Conservation (phyloP, 345 rosid genomes). For the Salix suchowensis region DNA sequence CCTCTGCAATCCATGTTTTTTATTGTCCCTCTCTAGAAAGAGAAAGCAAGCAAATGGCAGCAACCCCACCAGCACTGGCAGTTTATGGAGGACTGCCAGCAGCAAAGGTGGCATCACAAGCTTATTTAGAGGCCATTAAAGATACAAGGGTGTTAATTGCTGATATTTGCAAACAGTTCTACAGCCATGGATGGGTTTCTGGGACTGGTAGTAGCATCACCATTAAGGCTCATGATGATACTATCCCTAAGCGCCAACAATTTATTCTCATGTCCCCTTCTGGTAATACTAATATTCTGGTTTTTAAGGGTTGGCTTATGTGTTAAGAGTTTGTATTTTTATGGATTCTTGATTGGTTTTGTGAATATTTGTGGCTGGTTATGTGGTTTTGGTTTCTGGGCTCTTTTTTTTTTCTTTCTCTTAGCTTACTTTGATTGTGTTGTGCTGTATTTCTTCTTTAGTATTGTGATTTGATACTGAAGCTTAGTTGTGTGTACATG, state of each 20-base stretch:
- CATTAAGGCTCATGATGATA: constrained; percentile 69
- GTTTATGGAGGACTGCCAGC: constrained; percentile 2
- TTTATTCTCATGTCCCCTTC: constrained; percentile 97
- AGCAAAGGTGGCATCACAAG: constrained; percentile 42
- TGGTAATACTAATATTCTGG: constrained; percentile 36
- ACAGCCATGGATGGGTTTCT: constrained; percentile 86
- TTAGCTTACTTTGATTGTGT: neutral
- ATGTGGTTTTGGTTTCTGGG: constrained; percentile 2
- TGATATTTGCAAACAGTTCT: constrained; percentile 87
- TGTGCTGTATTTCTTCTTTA: neutral
- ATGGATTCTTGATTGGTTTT: neutral
- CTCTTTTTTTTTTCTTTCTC: neutral
- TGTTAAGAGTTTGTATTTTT: neutral
- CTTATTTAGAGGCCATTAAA: constrained; percentile 66
- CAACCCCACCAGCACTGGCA: neutral
- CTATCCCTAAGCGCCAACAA: constrained; percentile 61
- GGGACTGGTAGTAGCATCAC: constrained; percentile 97
- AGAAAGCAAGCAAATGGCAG: neutral
- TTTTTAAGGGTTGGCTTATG: neutral
- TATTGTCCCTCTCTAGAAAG: neutral
- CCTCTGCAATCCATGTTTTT: neutral
- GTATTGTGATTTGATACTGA: neutral
- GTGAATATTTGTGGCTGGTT: neutral
- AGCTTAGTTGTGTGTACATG: neutral
- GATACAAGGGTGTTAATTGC: constrained; percentile 58